Evolutionary conservation across 352 stramenopile species (phyloP).

Genomic region (Pythium sukuiense): DNA sequence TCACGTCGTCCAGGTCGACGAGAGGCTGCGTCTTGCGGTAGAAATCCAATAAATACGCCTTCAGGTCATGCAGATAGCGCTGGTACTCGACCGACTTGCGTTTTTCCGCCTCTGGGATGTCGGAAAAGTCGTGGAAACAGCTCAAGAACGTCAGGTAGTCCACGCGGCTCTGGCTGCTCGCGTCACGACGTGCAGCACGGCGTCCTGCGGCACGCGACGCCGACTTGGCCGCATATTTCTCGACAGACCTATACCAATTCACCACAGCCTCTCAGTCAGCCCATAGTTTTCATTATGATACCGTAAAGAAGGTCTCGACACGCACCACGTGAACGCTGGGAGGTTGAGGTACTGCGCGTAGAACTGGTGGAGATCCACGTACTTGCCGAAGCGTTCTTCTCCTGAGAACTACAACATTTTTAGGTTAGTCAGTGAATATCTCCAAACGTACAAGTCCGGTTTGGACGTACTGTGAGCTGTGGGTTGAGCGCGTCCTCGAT

Average conservation of each 20-base stretch:
- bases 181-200: constrained; percentile 27
- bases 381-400: constrained; percentile 89
- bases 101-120: constrained; percentile 62
- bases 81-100: constrained; percentile 54
- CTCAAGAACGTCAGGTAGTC: constrained; percentile 78
- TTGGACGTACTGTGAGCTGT: constrained; percentile 43
- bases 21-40: constrained; percentile 88
- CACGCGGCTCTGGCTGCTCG: constrained; percentile 26
- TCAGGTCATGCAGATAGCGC: constrained; percentile 71
- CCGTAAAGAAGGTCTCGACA: neutral
- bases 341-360: constrained; percentile 82
- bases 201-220: constrained; percentile 5
- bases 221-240: constrained; percentile 27
- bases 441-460: neutral
- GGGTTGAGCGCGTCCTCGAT: constrained; percentile 62
- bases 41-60: constrained; percentile 83
- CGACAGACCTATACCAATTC: constrained; percentile 24
- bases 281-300: no score
- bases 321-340: constrained; percentile 51
- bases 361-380: constrained; percentile 88
- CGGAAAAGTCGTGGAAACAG: constrained; percentile 66
- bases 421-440: neutral
- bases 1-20: constrained; percentile 83
- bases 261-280: no score
- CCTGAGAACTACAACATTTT: constrained; percentile 63